Evolutionary conservation across 139 green algal genomes (phyloP).

Genomic region (Eudorina sp.): DNA sequence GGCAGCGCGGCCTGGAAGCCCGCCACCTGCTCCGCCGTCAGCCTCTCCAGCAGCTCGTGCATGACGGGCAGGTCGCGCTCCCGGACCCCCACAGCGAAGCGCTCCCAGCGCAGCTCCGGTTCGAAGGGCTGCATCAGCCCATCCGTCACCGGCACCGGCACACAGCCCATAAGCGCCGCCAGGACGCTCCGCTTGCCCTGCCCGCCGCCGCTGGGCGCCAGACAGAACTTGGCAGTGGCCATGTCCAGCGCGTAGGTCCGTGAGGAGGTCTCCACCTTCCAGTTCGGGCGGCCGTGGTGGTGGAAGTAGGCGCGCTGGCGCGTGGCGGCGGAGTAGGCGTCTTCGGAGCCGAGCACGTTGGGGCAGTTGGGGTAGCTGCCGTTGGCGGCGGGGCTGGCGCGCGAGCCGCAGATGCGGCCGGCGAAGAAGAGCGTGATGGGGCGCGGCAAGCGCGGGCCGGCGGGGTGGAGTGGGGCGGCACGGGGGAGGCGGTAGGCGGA

Average conservation of each 20-base stretch:
- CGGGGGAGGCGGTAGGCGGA: neutral
- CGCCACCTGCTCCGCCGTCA: neutral
- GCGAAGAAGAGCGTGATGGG: constrained; percentile 56
- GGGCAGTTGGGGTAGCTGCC: constrained; percentile 48
- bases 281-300: constrained; percentile 42
- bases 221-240: constrained; percentile 48
- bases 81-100: constrained; percentile 35
- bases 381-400: constrained; percentile 16
- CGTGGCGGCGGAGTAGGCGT: constrained; percentile 38
- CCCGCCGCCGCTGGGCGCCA: constrained; percentile 55
- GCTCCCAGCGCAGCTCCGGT: constrained; percentile 43
- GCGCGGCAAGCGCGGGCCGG: neutral
- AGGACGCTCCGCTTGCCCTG: constrained; percentile 53
- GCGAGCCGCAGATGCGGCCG: constrained; percentile 58
- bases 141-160: constrained; percentile 46
- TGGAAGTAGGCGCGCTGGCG: constrained; percentile 43
- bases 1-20: constrained; percentile 34
- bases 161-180: constrained; percentile 45
- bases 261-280: constrained; percentile 16
- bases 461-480: constrained; percentile 22
- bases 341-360: constrained; percentile 25
- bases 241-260: neutral
- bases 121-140: constrained; percentile 48
- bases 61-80: constrained; percentile 40
- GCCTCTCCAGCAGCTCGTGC: constrained; percentile 35